Evolutionary conservation across 768 basidiomycete species (phyloP).

Genomic region (Suillus fuscotomentosus): DNA sequence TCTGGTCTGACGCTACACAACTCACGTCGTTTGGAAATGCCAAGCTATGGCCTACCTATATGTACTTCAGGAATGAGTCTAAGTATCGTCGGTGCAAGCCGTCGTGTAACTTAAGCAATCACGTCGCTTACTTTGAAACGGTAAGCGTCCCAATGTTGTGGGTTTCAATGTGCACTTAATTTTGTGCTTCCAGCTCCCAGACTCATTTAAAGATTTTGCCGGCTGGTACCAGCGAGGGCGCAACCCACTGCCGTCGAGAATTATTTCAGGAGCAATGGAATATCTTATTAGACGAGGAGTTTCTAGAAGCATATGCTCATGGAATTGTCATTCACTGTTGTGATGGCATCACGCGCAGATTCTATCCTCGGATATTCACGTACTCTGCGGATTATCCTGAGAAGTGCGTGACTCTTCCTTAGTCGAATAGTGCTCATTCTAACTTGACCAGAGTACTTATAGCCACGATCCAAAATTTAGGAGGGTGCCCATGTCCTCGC

Average conservation of each 20-base stretch:
- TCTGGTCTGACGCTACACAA: neutral
- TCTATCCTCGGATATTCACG: slow-evolving; percentile 21
- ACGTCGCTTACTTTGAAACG: neutral
- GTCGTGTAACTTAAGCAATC: neutral
- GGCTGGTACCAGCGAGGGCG: neutral
- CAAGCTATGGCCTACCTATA: neutral
- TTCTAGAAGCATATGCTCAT: slow-evolving; percentile 17
- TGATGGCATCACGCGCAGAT: slow-evolving; percentile 14
- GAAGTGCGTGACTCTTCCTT: slow-evolving; percentile 18
- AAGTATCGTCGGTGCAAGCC: neutral
- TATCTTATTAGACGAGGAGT: slow-evolving; percentile 13
- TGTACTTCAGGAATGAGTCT: neutral
- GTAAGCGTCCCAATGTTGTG: neutral
- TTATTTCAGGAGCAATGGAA: slow-evolving; percentile 19
- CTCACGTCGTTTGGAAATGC: neutral
- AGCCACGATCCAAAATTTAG: slow-evolving; percentile 19
- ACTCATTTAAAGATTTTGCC: neutral
- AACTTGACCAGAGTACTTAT: slow-evolving; percentile 16
- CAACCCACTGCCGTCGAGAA: slow-evolving; percentile 16
- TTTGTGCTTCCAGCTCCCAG: neutral
- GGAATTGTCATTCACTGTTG: slow-evolving; percentile 16
- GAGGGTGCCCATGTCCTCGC: slow-evolving; percentile 27
- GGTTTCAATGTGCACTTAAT: too few species aligned
- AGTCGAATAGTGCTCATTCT: neutral
- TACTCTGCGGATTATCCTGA: slow-evolving; percentile 27